These are phyloP conservation scores for Suillus weaverae DNA, from an alignment of 768 basidiomycete genomes.

Conservation along the genomic window DNA sequence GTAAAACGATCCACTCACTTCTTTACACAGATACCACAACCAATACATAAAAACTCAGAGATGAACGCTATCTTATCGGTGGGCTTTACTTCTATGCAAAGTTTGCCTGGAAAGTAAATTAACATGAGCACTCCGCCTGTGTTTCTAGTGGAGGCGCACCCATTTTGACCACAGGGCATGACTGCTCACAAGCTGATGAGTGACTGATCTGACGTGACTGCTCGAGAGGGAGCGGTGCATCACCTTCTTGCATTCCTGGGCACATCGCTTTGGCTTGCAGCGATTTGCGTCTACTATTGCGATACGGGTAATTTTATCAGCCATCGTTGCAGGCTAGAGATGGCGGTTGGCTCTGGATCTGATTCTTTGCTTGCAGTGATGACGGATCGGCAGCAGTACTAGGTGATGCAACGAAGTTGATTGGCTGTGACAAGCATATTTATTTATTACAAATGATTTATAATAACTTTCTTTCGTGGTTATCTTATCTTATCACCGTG, in stretches of 20 bases:
- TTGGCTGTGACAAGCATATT: background rate
- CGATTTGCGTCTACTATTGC: constrained; percentile 91
- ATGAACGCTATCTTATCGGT: constrained; percentile 98
- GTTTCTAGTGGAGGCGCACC: constrained; percentile 45
- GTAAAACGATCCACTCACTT: constrained; percentile 59
- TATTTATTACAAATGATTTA: background rate
- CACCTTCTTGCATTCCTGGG: constrained; percentile 98
- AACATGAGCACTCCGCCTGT: background rate
- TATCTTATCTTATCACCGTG: constrained; percentile 1
- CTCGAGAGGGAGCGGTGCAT: background rate
- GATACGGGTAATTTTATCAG: constrained; percentile 97
- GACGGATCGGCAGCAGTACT: background rate
- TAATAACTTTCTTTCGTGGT: background rate
- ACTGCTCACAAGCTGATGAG: constrained; percentile 40
- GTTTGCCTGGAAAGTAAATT: constrained; percentile 62
- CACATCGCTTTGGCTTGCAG: constrained; percentile 96
- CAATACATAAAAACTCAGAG: constrained; percentile 98
- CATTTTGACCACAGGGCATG: constrained; percentile 98
- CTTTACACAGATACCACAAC: constrained; percentile 99
- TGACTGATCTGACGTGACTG: constrained; percentile 11
- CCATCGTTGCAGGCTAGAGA: constrained; percentile 44
- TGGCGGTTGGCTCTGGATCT: background rate
- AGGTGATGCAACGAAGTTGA: background rate
- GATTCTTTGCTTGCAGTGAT: background rate
- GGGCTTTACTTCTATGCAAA: constrained; percentile 97